phyloP scores from a whole-genome alignment of 345 rosid genomes.

The Salix udensis region DNA sequence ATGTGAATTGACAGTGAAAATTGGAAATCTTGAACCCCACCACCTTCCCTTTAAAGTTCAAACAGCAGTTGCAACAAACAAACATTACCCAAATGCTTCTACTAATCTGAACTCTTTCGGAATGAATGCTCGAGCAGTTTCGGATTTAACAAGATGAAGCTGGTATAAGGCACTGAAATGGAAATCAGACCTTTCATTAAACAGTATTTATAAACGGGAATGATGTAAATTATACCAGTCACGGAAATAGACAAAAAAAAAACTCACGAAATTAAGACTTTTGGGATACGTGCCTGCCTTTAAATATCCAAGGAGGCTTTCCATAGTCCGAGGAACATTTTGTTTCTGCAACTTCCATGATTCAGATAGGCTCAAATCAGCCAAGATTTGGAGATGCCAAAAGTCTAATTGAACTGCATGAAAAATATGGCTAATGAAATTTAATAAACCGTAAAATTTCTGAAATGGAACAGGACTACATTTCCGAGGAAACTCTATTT shows the following conservation, averaged over 20 bases:
- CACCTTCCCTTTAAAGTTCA: background rate
- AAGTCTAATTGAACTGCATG: background rate
- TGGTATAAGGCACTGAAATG: slow-evolving; percentile 85
- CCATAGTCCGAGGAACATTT: slow-evolving; percentile 56
- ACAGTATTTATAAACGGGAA: background rate
- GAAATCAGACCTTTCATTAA: background rate
- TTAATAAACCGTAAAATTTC: background rate
- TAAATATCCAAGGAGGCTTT: slow-evolving; percentile 85
- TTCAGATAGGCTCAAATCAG: slow-evolving; percentile 9
- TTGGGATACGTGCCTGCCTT: slow-evolving; percentile 63
- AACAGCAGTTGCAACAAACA: background rate
- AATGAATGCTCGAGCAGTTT: slow-evolving; percentile 72
- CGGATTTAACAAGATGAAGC: slow-evolving; percentile 88
- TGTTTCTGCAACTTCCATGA: slow-evolving; percentile 50
- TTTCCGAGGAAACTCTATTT: no score
- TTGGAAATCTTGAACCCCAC: background rate
- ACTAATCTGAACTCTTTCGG: slow-evolving; percentile 80
- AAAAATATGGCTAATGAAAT: background rate
- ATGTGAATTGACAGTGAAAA: slow-evolving; percentile 5
- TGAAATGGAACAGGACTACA: background rate
- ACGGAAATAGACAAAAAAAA: background rate
- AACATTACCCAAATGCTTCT: slow-evolving; percentile 84
- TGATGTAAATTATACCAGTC: background rate
- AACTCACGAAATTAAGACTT: background rate
- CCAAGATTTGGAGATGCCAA: background rate